Evolutionary conservation across 371 early-diverging fungal genomes (phyloP).

Genomic region (Saksenaea vasiformis): DNA sequence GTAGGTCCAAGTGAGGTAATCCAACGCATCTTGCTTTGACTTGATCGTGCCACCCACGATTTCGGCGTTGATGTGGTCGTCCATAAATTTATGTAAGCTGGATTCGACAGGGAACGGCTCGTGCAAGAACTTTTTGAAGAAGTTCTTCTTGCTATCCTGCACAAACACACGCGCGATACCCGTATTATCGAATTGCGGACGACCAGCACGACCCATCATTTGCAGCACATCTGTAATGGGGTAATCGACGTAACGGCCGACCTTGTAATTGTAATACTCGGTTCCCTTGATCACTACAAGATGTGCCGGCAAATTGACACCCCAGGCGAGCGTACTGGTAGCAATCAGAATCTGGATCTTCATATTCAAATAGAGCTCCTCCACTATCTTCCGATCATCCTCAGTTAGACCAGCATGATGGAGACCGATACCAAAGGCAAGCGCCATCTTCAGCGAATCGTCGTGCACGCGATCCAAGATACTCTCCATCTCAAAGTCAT

Average conservation of each 20-base stretch:
- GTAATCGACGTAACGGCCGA: conserved; percentile 88
- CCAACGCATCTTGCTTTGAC: conserved; percentile 89
- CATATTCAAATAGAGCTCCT: conserved; percentile 88
- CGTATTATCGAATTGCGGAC: conserved; percentile 95
- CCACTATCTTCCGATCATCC: conserved; percentile 86
- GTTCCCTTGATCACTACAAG: conserved; percentile 99
- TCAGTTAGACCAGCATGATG: conserved; percentile 98
- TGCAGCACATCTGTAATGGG: conserved; percentile 96
- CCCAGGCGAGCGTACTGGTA: conserved; percentile 99
- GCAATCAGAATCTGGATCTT: conserved; percentile 97
- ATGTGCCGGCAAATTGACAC: conserved; percentile 98
- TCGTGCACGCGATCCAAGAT: conserved; percentile 75
- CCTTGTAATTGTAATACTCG: conserved; percentile 92
- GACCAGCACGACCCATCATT: conserved; percentile 99
- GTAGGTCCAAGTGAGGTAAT: conserved; percentile 95
- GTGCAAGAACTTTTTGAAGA: conserved; percentile 95
- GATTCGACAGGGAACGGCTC: conserved; percentile 93
- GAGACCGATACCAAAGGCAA: conserved; percentile 96
- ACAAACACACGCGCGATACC: conserved; percentile 90
- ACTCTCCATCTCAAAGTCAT: conserved; percentile 78
- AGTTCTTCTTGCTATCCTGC: conserved; percentile 90
- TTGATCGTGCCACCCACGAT: conserved; percentile 84
- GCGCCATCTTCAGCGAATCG: conserved; percentile 71
- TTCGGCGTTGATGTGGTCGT: conserved; percentile 94
- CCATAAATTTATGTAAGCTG: conserved; percentile 71